Evolutionary conservation across 2,329 filamentous ascomycete genomes (phyloP), one percentile per base, ranked within the genome.

Genomic region (Aspergillus caelatus): DNA sequence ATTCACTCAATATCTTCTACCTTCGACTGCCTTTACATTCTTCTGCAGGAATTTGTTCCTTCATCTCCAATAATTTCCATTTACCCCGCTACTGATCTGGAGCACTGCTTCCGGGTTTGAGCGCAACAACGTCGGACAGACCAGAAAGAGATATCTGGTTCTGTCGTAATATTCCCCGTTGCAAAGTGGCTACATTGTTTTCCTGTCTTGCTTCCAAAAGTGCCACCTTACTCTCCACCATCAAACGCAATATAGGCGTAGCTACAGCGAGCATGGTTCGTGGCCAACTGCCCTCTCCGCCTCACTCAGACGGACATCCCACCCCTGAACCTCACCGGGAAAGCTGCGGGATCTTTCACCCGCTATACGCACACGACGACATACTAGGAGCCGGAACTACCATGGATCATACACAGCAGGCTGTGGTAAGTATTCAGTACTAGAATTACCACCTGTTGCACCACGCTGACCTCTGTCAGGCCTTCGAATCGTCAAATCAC

Each of bases 261-360:
- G 43, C 58, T 32, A 57, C 61, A 12, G 60, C 50, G 36, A 67
- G 65, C 54, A 58, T 67, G 19, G 63, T 73, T 58, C 69, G 65
- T 46, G 61, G 63, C 14, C 66, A 63, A 19, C 71, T 72, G 55
- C 74, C 71, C 45, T 73, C 75, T 11, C 75, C 75, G 45, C 74
- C 74, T 14, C 69, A 71, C 34, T 75, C 74, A 41, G 69, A 72
- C 53, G 69, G 70, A 16, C 68, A 72, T 41, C 61, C 62, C 12
- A 58, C 57, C 16, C 61, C 67, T 19, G 67, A 72, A 61, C 60
- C 61, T 23, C 41, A 61, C 30, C 62, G 65, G n/a, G 61, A 69
- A 46, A 30, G 58, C 21, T 64, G 63, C 58, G 59, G 62, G 19
- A 60, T 62, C 3, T 67, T 72, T 53, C 66, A 57, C 8, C 50